phyloP scores from a whole-genome alignment of 106 monocot species.

The Narthecium ossifragum region DNA sequence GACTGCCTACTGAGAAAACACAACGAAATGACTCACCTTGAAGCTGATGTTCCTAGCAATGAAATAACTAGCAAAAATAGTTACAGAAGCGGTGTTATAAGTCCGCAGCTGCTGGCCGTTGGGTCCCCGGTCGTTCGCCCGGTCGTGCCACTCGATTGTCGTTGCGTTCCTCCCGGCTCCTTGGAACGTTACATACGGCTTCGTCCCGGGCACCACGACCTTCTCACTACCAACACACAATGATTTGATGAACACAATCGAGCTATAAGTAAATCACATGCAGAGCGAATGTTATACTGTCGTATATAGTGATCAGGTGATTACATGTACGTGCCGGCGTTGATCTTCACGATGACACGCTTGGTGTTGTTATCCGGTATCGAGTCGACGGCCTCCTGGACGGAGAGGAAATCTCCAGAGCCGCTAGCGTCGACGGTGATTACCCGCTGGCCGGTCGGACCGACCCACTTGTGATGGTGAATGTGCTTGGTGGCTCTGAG shows the following conservation, averaged over 20 bases:
- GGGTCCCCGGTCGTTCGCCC: constrained; percentile 73
- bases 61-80: constrained; percentile 85
- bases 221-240: constrained; percentile 52
- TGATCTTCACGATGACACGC: constrained; percentile 50
- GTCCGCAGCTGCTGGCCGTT: constrained; percentile 88
- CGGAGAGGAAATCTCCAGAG: constrained; percentile 69
- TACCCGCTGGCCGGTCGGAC: constrained; percentile 38
- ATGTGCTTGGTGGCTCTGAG: not conserved
- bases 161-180: constrained; percentile 61
- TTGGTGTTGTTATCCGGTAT: constrained; percentile 62
- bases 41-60: constrained; percentile 94
- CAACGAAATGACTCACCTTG: constrained; percentile 56
- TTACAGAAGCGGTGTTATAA: constrained; percentile 91
- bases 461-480: constrained; percentile 35
- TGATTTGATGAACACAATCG: not conserved
- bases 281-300: no score
- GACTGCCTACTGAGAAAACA: no score
- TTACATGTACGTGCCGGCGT: constrained; percentile 75
- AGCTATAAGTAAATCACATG: not conserved
- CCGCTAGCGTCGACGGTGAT: constrained; percentile 69
- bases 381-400: constrained; percentile 74
- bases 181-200: constrained; percentile 83
- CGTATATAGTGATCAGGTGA: not conserved
- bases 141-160: constrained; percentile 88
- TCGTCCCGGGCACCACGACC: constrained; percentile 64